A percentile compares a stretch with the other conserved stretches of the same genome.
Conservation (phyloP, 352 stramenopile genomes). For the Globisporangium acanthophoron region DNA sequence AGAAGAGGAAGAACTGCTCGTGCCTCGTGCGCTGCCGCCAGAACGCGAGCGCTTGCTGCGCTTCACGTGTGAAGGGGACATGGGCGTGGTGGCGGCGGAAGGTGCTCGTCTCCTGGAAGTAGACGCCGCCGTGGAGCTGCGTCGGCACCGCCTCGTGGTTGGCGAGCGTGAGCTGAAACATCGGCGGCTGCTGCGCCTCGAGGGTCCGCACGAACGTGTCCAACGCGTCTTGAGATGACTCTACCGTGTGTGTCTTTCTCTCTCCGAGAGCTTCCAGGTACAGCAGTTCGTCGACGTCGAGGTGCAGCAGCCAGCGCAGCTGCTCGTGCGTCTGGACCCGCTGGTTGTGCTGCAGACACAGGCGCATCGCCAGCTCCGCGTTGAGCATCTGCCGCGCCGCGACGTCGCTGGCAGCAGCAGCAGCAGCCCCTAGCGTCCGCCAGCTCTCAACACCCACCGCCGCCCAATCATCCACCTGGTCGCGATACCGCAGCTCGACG, state of each 20-base stretch:
- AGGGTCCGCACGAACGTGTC: not conserved
- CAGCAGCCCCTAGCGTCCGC: not conserved
- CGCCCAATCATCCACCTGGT: not conserved
- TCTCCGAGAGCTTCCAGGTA: conserved; percentile 17
- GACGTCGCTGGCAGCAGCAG: conserved; percentile 13
- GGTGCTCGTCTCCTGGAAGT: conserved; percentile 18
- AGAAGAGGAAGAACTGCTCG: conserved; percentile 36
- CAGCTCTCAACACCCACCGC: not conserved
- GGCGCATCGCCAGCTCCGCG: conserved; percentile 23
- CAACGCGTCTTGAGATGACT: not conserved
- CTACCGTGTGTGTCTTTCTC: not conserved
- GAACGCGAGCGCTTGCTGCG: conserved; percentile 14
- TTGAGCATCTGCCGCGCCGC: conserved; percentile 30
- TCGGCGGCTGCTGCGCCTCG: conserved; percentile 4
- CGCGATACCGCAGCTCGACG: conserved; percentile 21
- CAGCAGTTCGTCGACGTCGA: conserved; percentile 37
- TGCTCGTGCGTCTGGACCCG: not conserved
- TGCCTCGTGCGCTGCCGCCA: conserved; percentile 25
- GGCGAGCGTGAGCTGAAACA: conserved; percentile 28
- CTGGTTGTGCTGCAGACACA: conserved; percentile 13
- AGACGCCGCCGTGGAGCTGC: conserved; percentile 13
- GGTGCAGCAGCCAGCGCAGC: conserved; percentile 29
- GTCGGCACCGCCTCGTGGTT: conserved; percentile 34
- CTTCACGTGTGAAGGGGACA: conserved; percentile 15
- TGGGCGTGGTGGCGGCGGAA: conserved; percentile 24